These are phyloP conservation scores for Yamadazyma membranifaciens DNA, from an alignment of 1,139 yeast genomes.

Conservation along the genomic window DNA sequence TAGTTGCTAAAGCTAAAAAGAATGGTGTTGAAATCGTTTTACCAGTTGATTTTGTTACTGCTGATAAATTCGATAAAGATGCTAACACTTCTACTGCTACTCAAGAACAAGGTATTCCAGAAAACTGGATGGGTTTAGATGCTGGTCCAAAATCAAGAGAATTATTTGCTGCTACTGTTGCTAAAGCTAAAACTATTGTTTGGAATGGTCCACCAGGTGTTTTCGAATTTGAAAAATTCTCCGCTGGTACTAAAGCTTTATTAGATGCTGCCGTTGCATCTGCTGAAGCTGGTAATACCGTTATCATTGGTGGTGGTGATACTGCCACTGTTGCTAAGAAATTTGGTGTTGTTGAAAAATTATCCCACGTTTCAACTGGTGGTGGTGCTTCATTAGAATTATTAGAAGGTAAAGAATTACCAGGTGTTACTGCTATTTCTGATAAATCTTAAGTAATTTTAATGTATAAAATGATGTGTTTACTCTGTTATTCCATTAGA, in stretches of 20 bases:
- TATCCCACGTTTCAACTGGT: constrained; percentile 97
- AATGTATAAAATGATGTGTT: constrained; percentile 1
- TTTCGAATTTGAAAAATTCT: constrained; percentile 88
- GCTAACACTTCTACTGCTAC: constrained; percentile 81
- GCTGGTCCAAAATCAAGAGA: constrained; percentile 84
- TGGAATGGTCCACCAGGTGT: constrained; percentile 99
- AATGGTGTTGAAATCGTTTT: constrained; percentile 87
- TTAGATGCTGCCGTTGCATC: constrained; percentile 85
- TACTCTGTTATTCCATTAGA: background rate
- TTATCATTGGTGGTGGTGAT: constrained; percentile 99
- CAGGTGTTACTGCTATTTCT: constrained; percentile 92
- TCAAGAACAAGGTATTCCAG: constrained; percentile 87
- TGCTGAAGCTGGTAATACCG: constrained; percentile 86
- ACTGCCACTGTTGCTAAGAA: constrained; percentile 99
- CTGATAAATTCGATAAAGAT: constrained; percentile 88
- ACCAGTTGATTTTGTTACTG: constrained; percentile 93
- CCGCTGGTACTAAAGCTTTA: constrained; percentile 85
- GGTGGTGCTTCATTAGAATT: constrained; percentile 99
- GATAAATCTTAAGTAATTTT: constrained; percentile 44
- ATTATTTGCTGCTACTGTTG: constrained; percentile 75
- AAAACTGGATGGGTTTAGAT: constrained; percentile 92
- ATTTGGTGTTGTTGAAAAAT: constrained; percentile 90
- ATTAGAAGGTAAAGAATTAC: constrained; percentile 95
- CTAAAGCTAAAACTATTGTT: constrained; percentile 91
- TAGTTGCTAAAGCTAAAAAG: constrained; percentile 92